These are phyloP conservation scores for Aspergillus luchuensis DNA, from an alignment of 2,329 filamentous ascomycete species.

Conservation along the genomic window DNA sequence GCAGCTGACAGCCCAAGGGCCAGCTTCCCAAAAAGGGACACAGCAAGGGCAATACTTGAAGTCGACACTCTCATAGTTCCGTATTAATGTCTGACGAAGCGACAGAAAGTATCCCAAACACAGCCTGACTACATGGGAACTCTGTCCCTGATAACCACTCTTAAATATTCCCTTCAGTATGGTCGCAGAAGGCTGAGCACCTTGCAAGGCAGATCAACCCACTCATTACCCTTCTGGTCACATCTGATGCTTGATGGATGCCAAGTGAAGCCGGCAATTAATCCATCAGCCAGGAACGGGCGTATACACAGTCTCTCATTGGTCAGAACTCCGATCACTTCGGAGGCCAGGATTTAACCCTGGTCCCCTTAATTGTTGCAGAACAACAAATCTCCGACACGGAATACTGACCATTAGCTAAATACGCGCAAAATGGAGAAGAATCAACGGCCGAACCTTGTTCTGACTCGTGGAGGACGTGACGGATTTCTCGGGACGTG, in stretches of 20 bases:
- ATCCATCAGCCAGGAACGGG: conserved; percentile 3
- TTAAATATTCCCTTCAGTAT: background rate
- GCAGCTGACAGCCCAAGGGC: conserved; percentile 17
- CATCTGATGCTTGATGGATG: background rate
- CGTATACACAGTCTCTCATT: background rate
- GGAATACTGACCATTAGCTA: too few species aligned
- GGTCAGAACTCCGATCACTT: background rate
- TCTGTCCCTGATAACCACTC: too few species aligned
- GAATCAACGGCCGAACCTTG: background rate
- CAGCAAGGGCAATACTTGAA: background rate
- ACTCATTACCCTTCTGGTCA: background rate
- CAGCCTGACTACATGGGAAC: background rate
- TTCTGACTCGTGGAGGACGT: too few species aligned
- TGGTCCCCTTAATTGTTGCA: background rate
- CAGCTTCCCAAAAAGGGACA: background rate
- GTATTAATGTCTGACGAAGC: too few species aligned
- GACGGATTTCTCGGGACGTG: background rate
- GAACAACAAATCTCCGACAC: background rate
- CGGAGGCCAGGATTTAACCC: background rate
- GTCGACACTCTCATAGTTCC: background rate
- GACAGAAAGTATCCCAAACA: background rate
- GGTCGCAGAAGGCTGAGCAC: background rate
- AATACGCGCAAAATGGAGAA: background rate
- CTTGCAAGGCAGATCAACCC: background rate
- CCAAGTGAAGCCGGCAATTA: background rate